Percentiles rank a stretch among this genome's conserved stretches.
phyloP scores from a whole-genome alignment of 1,284 basidiomycete species.

The Golubevia sp. region DNA sequence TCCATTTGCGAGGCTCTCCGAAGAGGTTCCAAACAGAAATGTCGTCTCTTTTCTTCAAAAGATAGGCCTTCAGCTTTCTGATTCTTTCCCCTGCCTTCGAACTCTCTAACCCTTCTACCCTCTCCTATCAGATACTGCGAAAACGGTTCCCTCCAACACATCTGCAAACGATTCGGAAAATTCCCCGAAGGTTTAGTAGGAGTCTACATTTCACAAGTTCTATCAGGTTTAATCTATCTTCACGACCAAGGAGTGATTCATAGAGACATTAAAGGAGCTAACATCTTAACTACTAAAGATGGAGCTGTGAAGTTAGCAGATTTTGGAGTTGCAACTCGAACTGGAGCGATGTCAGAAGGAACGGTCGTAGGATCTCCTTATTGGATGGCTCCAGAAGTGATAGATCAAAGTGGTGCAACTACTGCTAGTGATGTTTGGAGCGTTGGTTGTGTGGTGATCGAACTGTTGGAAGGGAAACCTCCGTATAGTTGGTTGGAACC shows the following conservation, averaged over 20 bases:
- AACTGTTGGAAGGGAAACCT: constrained; percentile 51
- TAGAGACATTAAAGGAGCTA: constrained; percentile 58
- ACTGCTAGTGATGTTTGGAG: constrained; percentile 58
- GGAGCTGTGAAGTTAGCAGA: constrained; percentile 59
- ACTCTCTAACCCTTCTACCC: neutral
- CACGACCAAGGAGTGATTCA: constrained; percentile 60
- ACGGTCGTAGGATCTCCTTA: constrained; percentile 58
- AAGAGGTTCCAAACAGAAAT: neutral
- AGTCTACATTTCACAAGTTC: constrained; percentile 49
- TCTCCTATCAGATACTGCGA: constrained; percentile 36
- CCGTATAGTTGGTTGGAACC: constrained; percentile 49
- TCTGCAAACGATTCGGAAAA: constrained; percentile 51
- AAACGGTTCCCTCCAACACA: constrained; percentile 51
- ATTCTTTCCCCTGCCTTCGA: neutral
- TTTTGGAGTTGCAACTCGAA: constrained; percentile 57
- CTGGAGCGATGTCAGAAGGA: constrained; percentile 36
- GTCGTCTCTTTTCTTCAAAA: neutral
- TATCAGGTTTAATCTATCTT: constrained; percentile 49
- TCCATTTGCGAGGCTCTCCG: neutral
- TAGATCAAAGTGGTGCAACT: constrained; percentile 52
- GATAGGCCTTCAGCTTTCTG: neutral
- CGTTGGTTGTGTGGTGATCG: constrained; percentile 53
- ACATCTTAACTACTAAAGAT: constrained; percentile 58
- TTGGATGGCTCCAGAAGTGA: constrained; percentile 62
- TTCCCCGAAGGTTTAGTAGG: constrained; percentile 52